These are phyloP conservation scores for Fusarium pseudonygamai DNA, from an alignment of 2,329 filamentous ascomycete genomes.

Conservation along the genomic window DNA sequence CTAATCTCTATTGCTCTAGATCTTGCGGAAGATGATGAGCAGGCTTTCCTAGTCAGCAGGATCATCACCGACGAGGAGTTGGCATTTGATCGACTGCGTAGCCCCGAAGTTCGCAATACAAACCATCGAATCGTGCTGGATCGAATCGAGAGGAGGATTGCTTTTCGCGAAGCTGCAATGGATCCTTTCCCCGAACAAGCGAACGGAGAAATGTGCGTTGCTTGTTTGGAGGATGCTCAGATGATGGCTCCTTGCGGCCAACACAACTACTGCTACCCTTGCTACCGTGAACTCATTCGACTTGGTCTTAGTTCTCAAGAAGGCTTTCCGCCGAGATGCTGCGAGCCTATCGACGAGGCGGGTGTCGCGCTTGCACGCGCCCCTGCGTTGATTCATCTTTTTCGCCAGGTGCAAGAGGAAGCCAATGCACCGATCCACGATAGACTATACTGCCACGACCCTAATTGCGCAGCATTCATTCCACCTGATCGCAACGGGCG, in stretches of 20 bases:
- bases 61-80: conserved; percentile 39
- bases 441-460: conserved; percentile 39
- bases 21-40: conserved; percentile 27
- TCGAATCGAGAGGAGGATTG: conserved; percentile 14
- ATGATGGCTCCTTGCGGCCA: conserved; percentile 21
- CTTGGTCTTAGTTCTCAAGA: conserved; percentile 28
- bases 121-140: conserved; percentile 21
- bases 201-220: conserved; percentile 23
- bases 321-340: conserved; percentile 41
- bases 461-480: conserved; percentile 35
- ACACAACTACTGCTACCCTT: conserved; percentile 35
- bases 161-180: not conserved
- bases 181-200: not conserved
- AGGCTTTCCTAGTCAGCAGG: conserved; percentile 30
- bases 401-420: conserved; percentile 33
- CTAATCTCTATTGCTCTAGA: conserved; percentile 34
- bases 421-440: not conserved
- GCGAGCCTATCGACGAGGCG: conserved; percentile 22
- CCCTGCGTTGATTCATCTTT: conserved; percentile 34
- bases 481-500: not conserved
- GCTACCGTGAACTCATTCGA: conserved; percentile 31
- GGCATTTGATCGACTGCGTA: conserved; percentile 21
- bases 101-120: conserved; percentile 22
- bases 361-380: conserved; percentile 11
- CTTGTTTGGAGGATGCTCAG: conserved; percentile 20